Base-by-base conservation (phyloP, 495 filamentous ascomycete species). In the Penicillium paxilli region DNA sequence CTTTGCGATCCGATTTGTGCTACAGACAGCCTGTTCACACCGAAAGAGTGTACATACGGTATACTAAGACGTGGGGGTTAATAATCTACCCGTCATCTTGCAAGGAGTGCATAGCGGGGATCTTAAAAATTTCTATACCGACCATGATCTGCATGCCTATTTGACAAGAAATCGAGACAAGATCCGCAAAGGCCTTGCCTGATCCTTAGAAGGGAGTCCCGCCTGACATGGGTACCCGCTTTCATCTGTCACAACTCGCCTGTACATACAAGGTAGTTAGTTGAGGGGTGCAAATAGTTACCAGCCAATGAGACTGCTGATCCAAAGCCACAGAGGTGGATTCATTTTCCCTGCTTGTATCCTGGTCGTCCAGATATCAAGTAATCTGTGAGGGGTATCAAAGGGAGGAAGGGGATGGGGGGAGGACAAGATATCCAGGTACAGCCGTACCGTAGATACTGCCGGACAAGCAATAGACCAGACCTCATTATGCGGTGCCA, bases 61-160 rank as follows among this genome's bases (percentile, higher is more conserved):
- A n/a, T n/a, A n/a, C n/a, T n/a, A n/a, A n/a, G n/a, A n/a, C n/a
- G n/a, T n/a, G n/a, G n/a, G n/a, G n/a, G n/a, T n/a, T n/a, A n/a
- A n/a, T n/a, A n/a, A n/a, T n/a, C n/a, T n/a, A n/a, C n/a, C n/a
- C n/a, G n/a, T n/a, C n/a, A n/a, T n/a, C 26, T 19, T n/a, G 35
- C 21, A 72, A 70, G 12, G 83, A 82, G 2, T 96, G 33, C n/a
- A 37, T 17, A 16, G 35, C 35, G 35, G 16, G 35, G 35, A 19
- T 5, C 10, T 38, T 16, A 38, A 16, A 28, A 11, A 28, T 5
- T 28, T 11, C 2, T 96, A 96, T 65, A 91, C 89, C 5, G 96
- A 94, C 66, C 79, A 90, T 10, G 93, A 97, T 69, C 63, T 96
- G 33, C 84, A 86, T 35, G 87, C 87, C 9, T 96, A 38, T 19